Evolutionary conservation across 768 basidiomycete species (phyloP).

Genomic region (Krasilnikovozyma curviuscula): DNA sequence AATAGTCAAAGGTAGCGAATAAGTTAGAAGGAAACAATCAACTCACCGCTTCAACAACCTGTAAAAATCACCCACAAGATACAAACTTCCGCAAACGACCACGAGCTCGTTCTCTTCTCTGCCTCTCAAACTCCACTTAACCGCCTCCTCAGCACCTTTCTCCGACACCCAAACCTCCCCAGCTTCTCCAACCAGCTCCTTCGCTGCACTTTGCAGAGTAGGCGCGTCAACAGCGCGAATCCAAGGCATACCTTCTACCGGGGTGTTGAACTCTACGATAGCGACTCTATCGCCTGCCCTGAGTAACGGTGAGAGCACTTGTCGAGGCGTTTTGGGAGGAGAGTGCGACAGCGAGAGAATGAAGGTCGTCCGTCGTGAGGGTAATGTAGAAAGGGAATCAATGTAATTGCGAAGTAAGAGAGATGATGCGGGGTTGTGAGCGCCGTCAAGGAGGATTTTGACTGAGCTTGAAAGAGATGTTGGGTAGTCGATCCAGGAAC

Average conservation of each 20-base stretch:
- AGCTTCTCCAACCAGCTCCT: conserved; percentile 30
- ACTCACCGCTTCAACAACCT: conserved; percentile 30
- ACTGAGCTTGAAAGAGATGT: conserved; percentile 4
- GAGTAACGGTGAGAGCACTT: conserved; percentile 53
- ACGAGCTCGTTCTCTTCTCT: conserved; percentile 30
- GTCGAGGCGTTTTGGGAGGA: conserved; percentile 56
- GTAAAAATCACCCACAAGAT: conserved; percentile 86
- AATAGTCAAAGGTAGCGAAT: no score
- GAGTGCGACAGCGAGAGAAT: conserved; percentile 69
- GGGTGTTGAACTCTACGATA: conserved; percentile 23
- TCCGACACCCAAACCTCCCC: conserved; percentile 26
- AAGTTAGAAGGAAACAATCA: no score
- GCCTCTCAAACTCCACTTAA: conserved; percentile 30
- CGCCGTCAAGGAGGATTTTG: conserved; percentile 63
- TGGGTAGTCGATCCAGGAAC: conserved; percentile 36
- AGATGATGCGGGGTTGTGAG: conserved; percentile 74
- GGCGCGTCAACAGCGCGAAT: conserved; percentile 42
- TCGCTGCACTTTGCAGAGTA: conserved; percentile 35
- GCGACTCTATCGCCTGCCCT: conserved; percentile 26
- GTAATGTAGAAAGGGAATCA: conserved; percentile 21
- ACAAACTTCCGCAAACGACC: conserved; percentile 75
- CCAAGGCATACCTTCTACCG: conserved; percentile 90
- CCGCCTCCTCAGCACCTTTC: conserved; percentile 30
- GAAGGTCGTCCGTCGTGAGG: conserved; percentile 36
- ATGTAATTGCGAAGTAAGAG: conserved; percentile 48